These are phyloP conservation scores for Erythrobasidium yunnanense DNA, from an alignment of 768 basidiomycete genomes.

Conservation along the genomic window DNA sequence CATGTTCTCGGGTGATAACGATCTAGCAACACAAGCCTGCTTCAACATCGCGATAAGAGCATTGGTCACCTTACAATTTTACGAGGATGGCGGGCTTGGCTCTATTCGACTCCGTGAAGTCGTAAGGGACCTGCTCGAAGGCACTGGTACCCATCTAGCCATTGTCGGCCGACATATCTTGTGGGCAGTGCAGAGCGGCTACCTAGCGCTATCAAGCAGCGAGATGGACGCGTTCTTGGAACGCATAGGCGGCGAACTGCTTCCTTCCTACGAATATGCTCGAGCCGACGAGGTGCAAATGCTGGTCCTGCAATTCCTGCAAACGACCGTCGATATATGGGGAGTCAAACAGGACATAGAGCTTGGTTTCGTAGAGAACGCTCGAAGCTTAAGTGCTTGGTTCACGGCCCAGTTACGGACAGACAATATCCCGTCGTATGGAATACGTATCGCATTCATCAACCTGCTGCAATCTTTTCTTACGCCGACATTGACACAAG, in stretches of 20 bases:
- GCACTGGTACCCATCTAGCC: conserved; percentile 49
- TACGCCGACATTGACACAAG: conserved; percentile 49
- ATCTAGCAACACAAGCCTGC: neutral
- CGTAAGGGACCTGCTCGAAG: conserved; percentile 40
- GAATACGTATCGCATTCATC: conserved; percentile 54
- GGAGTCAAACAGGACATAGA: conserved; percentile 37
- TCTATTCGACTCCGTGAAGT: conserved; percentile 35
- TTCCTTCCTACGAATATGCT: conserved; percentile 51
- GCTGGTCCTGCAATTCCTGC: conserved; percentile 54
- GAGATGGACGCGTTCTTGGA: conserved; percentile 52
- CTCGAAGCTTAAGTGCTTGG: conserved; percentile 51
- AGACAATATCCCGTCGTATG: conserved; percentile 53
- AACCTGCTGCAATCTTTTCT: conserved; percentile 61
- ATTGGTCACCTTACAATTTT: conserved; percentile 28
- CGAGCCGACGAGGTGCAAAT: conserved; percentile 50
- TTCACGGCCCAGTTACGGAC: conserved; percentile 47
- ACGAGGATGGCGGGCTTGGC: conserved; percentile 26
- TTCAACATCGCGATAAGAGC: conserved; percentile 4
- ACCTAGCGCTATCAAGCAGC: conserved; percentile 49
- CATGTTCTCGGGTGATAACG: neutral
- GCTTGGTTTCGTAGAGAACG: conserved; percentile 45
- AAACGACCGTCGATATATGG: conserved; percentile 58
- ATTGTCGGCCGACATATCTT: conserved; percentile 53
- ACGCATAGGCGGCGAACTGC: conserved; percentile 48
- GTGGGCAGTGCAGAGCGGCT: conserved; percentile 49